Evolutionary conservation across 352 stramenopile genomes (phyloP), one percentile per base, ranked within the genome.

Genomic region (Pythium rhizo-oryzae): DNA sequence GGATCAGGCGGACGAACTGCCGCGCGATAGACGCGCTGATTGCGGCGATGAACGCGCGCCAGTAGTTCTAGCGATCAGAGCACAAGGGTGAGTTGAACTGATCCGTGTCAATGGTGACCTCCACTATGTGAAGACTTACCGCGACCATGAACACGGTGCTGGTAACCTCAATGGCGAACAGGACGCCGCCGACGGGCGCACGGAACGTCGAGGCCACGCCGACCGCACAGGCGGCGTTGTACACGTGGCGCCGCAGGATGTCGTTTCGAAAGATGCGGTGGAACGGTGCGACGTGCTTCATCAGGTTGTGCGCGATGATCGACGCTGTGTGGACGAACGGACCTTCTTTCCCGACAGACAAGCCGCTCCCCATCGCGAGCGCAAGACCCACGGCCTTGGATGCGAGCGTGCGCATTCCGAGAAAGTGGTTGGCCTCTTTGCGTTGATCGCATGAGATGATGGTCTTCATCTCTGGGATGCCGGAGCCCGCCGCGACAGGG

Each of bases 321-420:
- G 83, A 94, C 18, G 83, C 82, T 0, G 88, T 92, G 79, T 98
- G 94, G 8, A 99, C 94, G 80, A 99, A 99, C 13, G 97, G 96
- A 2, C 97, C 97, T 84, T 99, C 97, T 63, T 97, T 98, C 28
- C 97, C 97, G 1, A 99, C 86, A 8, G 94, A 96, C 52, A 99
- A 81, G 16, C 96, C 97, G 35, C 85, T 94, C 0, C 92, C 83
- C 15, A 99, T 79, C 16, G 88, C 90, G 37, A 98, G 92, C 4
- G 91, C 88, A 0, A 99, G 89, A n/a, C 97, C 97, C 4, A 97
- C 72, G 18, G 84, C 76, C 62, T 97, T 97, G 2, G 86, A 84
- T 6, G 92, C 46, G 16, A 94, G 69, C 23, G 82, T 93, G 18
- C 76, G 76, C 4, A 70, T 59, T 8, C 72, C 52, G 4, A 90